phyloP scores from a whole-genome alignment of 1,139 yeast species.

The Yamadazyma taylorii region DNA sequence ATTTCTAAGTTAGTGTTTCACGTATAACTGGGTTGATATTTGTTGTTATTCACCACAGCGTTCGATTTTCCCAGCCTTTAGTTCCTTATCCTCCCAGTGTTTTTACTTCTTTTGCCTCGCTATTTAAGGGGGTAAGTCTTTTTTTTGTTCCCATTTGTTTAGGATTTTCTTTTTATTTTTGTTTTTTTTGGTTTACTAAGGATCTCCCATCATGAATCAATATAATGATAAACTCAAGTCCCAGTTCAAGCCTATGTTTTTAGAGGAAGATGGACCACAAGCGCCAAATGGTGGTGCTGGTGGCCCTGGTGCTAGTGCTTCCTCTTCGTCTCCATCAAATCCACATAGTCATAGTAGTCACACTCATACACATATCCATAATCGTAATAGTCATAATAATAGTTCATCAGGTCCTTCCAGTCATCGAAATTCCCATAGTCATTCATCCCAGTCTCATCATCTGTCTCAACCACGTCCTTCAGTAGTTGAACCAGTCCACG shows the following conservation, averaged over 20 bases:
- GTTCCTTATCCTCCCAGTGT: conserved; percentile 5
- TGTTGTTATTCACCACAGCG: too few relatives aligned
- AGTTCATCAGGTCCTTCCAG: background rate
- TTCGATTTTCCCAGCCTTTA: background rate
- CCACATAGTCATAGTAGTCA: too few relatives aligned
- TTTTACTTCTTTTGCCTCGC: background rate
- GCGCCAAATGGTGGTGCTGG: background rate
- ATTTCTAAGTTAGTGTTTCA: too few relatives aligned
- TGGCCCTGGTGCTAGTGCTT: too few relatives aligned
- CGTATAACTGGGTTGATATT: too few relatives aligned
- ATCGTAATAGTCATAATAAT: background rate
- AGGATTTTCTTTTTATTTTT: background rate
- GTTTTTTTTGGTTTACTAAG: background rate
- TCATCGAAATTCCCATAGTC: conserved; percentile 2
- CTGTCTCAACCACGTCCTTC: background rate
- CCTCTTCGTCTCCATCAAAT: too few relatives aligned
- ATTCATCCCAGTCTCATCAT: background rate
- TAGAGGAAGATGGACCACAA: conserved; percentile 2
- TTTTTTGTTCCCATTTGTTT: too few relatives aligned
- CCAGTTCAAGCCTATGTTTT: conserved; percentile 4
- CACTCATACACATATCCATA: too few relatives aligned
- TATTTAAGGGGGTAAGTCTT: background rate
- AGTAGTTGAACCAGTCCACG: too few relatives aligned
- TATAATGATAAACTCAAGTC: conserved; percentile 4
- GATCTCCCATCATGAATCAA: conserved; percentile 2